Percentiles rank a stretch among this genome's conserved stretches.
phyloP scores from a whole-genome alignment of 257 asterid genomes.

The Galeopsis tetrahit region DNA sequence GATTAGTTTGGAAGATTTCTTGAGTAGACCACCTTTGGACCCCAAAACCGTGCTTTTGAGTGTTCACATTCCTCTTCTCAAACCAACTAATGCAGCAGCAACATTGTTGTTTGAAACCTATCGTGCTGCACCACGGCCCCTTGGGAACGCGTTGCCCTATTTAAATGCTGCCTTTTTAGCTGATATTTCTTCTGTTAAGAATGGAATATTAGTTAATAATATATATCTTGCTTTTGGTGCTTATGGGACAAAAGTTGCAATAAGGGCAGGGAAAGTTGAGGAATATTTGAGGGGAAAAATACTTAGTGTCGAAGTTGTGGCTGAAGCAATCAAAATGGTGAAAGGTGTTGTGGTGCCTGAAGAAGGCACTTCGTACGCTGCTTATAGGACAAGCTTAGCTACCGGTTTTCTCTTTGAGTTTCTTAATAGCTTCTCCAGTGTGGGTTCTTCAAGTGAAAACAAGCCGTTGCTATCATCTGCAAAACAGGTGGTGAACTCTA shows the following conservation, averaged over 20 bases:
- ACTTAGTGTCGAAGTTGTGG: constrained; percentile 14
- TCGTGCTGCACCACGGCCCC: constrained; percentile 35
- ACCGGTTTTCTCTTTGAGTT: constrained; percentile 27
- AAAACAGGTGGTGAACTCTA: constrained; percentile 21
- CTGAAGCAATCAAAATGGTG: constrained; percentile 21
- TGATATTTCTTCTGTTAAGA: constrained; percentile 11
- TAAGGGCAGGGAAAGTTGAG: constrained; percentile 27
- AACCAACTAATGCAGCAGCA: constrained; percentile 15
- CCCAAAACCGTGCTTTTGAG: constrained; percentile 21
- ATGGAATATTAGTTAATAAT: neutral
- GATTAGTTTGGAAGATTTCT: constrained; percentile 22
- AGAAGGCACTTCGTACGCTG: constrained; percentile 26
- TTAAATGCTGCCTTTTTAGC: constrained; percentile 33
- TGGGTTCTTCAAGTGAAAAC: constrained; percentile 13
- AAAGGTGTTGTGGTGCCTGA: constrained; percentile 25
- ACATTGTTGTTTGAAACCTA: constrained; percentile 28
- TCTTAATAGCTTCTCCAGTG: constrained; percentile 20
- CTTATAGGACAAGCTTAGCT: constrained; percentile 33
- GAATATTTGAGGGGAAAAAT: constrained; percentile 25
- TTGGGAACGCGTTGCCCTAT: constrained; percentile 30
- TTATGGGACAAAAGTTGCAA: constrained; percentile 32
- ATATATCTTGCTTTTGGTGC: constrained; percentile 32
- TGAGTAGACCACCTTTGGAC: constrained; percentile 27
- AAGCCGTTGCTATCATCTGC: constrained; percentile 26
- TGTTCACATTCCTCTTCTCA: constrained; percentile 23